Evolutionary conservation across 2,329 filamentous ascomycete genomes (phyloP).

Genomic region (Dothideomycetes sp.): DNA sequence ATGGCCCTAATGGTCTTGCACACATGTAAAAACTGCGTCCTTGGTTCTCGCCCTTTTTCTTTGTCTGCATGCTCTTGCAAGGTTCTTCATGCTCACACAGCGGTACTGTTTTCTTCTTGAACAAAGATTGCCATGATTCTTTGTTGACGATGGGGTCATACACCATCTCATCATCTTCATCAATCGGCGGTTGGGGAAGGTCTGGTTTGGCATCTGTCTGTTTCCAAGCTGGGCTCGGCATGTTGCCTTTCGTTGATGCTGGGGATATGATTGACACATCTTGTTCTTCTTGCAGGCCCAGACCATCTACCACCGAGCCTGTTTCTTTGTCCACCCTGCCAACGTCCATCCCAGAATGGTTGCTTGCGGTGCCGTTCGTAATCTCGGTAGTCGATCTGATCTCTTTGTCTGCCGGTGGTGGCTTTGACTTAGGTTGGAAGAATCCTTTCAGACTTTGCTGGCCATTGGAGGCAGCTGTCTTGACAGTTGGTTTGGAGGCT

Average conservation of each 20-base stretch:
- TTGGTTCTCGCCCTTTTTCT: constrained; percentile 79
- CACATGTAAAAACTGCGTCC: constrained; percentile 61
- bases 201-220: constrained; percentile 3
- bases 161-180: constrained; percentile 34
- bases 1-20: constrained; percentile 69
- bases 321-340: neutral
- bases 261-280: neutral
- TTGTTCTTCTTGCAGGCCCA: neutral
- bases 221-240: neutral
- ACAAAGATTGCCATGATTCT: constrained; percentile 77
- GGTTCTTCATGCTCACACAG: constrained; percentile 82
- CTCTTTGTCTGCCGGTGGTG: neutral
- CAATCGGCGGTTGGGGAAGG: constrained; percentile 12
- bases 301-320: neutral
- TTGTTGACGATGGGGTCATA: constrained; percentile 64
- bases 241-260: neutral
- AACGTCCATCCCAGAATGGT: neutral
- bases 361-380: neutral
- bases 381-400: neutral
- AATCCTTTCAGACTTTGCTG: constrained; percentile 66
- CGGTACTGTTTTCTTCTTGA: constrained; percentile 65
- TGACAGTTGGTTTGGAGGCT: constrained; percentile 19
- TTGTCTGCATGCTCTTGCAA: constrained; percentile 74
- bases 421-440: constrained; percentile 53
- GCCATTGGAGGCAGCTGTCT: constrained; percentile 27